Evolutionary conservation across 2,329 filamentous ascomycete species (phyloP), one percentile per base, ranked within the genome.

Genomic region (Aotearoamyces nothofagi): DNA sequence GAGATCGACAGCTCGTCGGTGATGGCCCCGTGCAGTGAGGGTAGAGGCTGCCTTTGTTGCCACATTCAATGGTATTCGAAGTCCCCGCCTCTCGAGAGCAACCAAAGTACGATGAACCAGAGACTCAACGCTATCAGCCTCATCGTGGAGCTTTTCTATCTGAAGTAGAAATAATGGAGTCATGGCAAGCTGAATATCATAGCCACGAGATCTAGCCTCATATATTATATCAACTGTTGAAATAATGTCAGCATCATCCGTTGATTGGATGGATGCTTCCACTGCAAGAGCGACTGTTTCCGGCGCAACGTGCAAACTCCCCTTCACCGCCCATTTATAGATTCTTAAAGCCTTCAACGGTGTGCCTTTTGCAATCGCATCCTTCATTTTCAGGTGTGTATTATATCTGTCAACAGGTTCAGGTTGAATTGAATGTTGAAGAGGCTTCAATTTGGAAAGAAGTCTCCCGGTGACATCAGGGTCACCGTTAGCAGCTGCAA

Each of bases 41-140:
- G 38, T 31, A 19, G 37, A 44, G 7, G 41, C 36, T 3, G 41
- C 36, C 14, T 46, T 41, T 9, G 43, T 48, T 4, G 47, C 31
- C 5, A 47, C 34, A 14, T 11, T 8, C 11, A 33, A 28, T 16
- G 44, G 34, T 6, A 50, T 24, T 3, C 26, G 27, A n/a, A 46
- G 29, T 1, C 38, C 38, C 17, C 29, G 29, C 4, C 40, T 28
- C 12, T 44, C 16, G n/a, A 33, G 20, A 10, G 17, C 22, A 22
- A 31, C 15, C 12, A 47, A 36, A 3, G 38, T 38, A 4, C 22
- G 17, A 25, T 31, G 16, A 7, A 36, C 34, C 13, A 39, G 22
- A 4, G 30, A 28, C 15, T 28, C 19, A 4, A 24, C 17, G 5
- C 28, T 24, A 9, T 32, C 22, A 6, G 33, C 12, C 12, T 33